These are phyloP conservation scores for Agaricus subrufescens DNA, from an alignment of 768 basidiomycete genomes.

Conservation along the genomic window DNA sequence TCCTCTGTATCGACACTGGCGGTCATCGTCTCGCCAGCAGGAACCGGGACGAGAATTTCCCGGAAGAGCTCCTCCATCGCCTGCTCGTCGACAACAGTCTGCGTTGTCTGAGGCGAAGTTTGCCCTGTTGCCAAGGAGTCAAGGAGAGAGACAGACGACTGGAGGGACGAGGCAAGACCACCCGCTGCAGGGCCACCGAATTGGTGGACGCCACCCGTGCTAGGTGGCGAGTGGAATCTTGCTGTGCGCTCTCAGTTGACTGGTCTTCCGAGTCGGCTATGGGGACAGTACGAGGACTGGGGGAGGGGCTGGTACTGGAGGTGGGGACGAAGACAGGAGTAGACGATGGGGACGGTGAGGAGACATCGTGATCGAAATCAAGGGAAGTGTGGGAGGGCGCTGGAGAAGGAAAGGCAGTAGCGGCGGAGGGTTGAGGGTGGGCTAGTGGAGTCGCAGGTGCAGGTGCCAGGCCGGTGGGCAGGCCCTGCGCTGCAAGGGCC, in stretches of 20 bases:
- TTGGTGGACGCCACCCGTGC: conserved; percentile 92
- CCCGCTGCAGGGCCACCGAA: conserved; percentile 92
- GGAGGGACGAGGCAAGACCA: conserved; percentile 40
- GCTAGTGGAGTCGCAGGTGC: conserved; percentile 8
- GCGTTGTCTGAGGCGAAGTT: conserved; percentile 29
- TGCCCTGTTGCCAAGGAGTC: conserved; percentile 19
- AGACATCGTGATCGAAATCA: conserved; percentile 20
- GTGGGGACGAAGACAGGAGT: conserved; percentile 27
- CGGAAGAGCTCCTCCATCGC: conserved; percentile 66
- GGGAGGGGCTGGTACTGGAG: conserved; percentile 15
- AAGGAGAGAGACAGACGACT: conserved; percentile 17
- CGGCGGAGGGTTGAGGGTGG: conserved; percentile 15
- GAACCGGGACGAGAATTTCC: conserved; percentile 53
- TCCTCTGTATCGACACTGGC: conserved; percentile 15
- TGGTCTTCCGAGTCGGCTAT: conserved; percentile 22
- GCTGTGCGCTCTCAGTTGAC: conserved; percentile 23
- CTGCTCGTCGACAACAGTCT: conserved; percentile 56
- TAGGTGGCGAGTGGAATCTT: conserved; percentile 89
- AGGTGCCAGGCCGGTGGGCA: conserved; percentile 39
- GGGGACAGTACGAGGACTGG: conserved; percentile 18
- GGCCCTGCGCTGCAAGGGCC: conserved; percentile 65
- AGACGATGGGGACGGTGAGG: conserved; percentile 20
- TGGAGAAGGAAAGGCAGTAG: conserved; percentile 34
- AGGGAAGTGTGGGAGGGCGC: conserved; percentile 36
- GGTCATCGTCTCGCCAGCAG: conserved; percentile 34